Conservation (phyloP, 2,329 filamentous ascomycete genomes). For the Pseudogymnoascus sp. region DNA sequence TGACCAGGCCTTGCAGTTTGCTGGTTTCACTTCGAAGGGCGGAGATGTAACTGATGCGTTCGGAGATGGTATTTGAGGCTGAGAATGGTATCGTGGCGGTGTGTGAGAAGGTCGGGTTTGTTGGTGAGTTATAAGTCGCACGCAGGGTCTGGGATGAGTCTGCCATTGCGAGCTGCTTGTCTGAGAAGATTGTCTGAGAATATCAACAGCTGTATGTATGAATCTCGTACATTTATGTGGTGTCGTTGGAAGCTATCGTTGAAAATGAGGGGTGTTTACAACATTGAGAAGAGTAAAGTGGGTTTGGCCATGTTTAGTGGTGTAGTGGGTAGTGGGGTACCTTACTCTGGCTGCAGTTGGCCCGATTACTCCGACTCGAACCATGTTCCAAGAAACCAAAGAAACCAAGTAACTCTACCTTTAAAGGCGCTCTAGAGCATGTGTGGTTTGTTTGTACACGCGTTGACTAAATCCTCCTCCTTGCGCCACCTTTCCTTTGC, state of each 20-base stretch:
- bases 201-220: not conserved
- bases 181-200: not conserved
- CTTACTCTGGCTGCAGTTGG: not conserved
- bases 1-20: slow-evolving; percentile 58
- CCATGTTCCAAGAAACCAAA: not conserved
- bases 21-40: slow-evolving; percentile 50
- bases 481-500: not conserved
- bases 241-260: not conserved
- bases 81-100: slow-evolving; percentile 32
- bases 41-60: slow-evolving; percentile 53
- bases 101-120: slow-evolving; percentile 41
- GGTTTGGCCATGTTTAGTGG: not conserved
- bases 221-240: not conserved
- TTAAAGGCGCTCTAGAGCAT: not conserved
- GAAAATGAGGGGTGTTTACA: not conserved
- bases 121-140: slow-evolving; percentile 48
- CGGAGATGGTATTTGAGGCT: slow-evolving; percentile 31
- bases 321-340: not conserved
- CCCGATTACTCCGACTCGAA: not conserved
- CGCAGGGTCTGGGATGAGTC: slow-evolving; percentile 29
- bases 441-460: not conserved
- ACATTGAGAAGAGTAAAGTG: not conserved
- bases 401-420: not conserved
- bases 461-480: not conserved
- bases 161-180: slow-evolving; percentile 1